These are phyloP conservation scores for Alloteropsis semialata DNA, from an alignment of 176 grass and related monocot genomes.

Conservation along the genomic window DNA sequence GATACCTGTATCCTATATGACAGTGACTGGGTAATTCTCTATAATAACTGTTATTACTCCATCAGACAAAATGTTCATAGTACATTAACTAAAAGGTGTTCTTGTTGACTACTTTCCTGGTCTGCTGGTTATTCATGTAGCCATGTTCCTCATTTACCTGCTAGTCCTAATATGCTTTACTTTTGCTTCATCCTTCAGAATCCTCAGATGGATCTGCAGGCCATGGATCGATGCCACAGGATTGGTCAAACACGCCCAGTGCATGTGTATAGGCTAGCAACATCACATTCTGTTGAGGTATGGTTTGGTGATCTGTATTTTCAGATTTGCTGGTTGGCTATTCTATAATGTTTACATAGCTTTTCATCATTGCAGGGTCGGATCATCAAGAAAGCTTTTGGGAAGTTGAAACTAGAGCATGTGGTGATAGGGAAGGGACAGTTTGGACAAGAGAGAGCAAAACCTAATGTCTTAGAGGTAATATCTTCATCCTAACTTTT, in stretches of 20 bases:
- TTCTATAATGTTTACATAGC: neutral
- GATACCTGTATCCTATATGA: conserved; percentile 96
- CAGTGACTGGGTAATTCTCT: conserved; percentile 77
- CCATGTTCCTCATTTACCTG: neutral
- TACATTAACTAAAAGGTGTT: neutral
- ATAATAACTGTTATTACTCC: neutral
- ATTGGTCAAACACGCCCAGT: conserved; percentile 93
- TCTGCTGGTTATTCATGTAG: neutral
- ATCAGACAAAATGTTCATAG: neutral
- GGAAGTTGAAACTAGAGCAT: conserved; percentile 86
- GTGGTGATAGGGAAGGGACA: conserved; percentile 94
- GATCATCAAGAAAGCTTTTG: conserved; percentile 91
- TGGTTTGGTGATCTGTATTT: neutral
- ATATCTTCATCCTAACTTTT: neutral
- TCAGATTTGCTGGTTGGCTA: neutral
- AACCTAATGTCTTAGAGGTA: conserved; percentile 66
- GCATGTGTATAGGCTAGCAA: conserved; percentile 89
- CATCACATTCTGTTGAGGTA: conserved; percentile 90
- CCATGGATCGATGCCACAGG: conserved; percentile 96
- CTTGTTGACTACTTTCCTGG: neutral
- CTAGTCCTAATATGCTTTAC: neutral
- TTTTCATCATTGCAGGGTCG: conserved; percentile 46
- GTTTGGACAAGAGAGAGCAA: conserved; percentile 74
- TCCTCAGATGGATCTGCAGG: conserved; percentile 97
- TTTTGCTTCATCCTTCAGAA: conserved; percentile 57